Conservation (phyloP, 805 yeast genomes). For the Tetrapisispora phaffii region DNA sequence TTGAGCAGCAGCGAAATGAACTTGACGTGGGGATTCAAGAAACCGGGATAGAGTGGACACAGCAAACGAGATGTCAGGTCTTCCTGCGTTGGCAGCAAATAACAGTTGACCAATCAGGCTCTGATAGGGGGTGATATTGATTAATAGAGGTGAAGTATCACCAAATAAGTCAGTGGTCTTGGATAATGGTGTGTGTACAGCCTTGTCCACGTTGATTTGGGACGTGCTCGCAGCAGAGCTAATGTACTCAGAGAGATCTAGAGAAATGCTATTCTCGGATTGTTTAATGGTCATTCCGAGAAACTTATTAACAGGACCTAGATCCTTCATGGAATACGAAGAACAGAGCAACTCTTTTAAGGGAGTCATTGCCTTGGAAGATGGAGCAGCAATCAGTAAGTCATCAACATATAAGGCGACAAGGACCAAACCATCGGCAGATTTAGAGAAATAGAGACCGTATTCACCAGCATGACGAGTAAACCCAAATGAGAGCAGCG, state of each 20-base stretch:
- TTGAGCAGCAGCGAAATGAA: slow-evolving; percentile 4
- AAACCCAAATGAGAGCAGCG: no score
- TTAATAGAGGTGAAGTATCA: not conserved
- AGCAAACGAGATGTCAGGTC: slow-evolving; percentile 8
- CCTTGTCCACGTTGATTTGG: not conserved
- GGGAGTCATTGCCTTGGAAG: not conserved
- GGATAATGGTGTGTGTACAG: not conserved
- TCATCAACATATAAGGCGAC: slow-evolving; percentile 9
- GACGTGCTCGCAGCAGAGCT: not conserved
- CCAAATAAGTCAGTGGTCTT: not conserved
- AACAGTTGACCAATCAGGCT: slow-evolving; percentile 5
- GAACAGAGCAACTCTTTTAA: not conserved
- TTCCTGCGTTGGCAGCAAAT: slow-evolving; percentile 6
- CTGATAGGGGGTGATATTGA: slow-evolving; percentile 2
- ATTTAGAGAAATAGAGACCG: no score
- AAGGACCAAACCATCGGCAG: no score
- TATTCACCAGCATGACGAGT: no score
- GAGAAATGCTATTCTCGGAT: not conserved
- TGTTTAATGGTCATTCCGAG: slow-evolving; percentile 6
- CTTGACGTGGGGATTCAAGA: slow-evolving; percentile 3
- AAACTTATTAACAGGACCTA: slow-evolving; percentile 4
- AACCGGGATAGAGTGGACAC: slow-evolving; percentile 5
- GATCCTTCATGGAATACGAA: slow-evolving; percentile 4
- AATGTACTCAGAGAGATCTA: slow-evolving; percentile 4
- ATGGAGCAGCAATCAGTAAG: slow-evolving; percentile 4